Evolutionary conservation across 2,329 filamentous ascomycete genomes (phyloP), one percentile per base, ranked within the genome.

Genomic region (Phoma sp.): DNA sequence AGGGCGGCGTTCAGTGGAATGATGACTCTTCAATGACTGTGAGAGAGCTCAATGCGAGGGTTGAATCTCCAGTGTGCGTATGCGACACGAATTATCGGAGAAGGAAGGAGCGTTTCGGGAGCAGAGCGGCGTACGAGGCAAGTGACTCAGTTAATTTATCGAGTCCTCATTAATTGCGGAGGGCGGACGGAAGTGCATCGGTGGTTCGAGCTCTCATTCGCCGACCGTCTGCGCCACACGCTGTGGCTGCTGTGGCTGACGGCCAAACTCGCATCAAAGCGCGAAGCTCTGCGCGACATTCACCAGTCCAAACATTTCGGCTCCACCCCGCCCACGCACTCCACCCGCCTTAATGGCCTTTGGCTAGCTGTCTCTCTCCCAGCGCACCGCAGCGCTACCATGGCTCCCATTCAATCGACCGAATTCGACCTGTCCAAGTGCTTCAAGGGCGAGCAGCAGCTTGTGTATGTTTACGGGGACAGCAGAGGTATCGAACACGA

Each of bases 381-480:
- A 62, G 71, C 73, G 71, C 72, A 73, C 56, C 59, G 56, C 56
- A 66, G 72, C 70, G 73, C 71, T 58, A 66, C 53, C 63, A 76
- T 76, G 74, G 69, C 74, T 51, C 65, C 73, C 45, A 57, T 64
- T 29, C 62, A 60, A 57, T 58, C 63, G 37, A 56, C 65, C 60
- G 81, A 84, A 74, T 91, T 93, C 71, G 86, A 92, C 71, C 83
- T 97, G 76, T 89, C 92, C 77, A 87, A 90, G 73, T 96, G 91
- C 78, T 83, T 98, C 69, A 88, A 85, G 67, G 91, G 91, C 78
- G 87, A 93, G 75, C 84, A 85, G 69, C 84, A 89, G 72, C 82
- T 97, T 69, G 83, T 96, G 90, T 96, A 83, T 74, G 87, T 82
- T 58, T 67, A 61, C 57, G 15, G 15, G 12, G 18, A 28, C 29